Evolutionary conservation across 208 protist species (phyloP), one percentile per base, ranked within the genome.

Genomic region (Angomonas desouzai): DNA sequence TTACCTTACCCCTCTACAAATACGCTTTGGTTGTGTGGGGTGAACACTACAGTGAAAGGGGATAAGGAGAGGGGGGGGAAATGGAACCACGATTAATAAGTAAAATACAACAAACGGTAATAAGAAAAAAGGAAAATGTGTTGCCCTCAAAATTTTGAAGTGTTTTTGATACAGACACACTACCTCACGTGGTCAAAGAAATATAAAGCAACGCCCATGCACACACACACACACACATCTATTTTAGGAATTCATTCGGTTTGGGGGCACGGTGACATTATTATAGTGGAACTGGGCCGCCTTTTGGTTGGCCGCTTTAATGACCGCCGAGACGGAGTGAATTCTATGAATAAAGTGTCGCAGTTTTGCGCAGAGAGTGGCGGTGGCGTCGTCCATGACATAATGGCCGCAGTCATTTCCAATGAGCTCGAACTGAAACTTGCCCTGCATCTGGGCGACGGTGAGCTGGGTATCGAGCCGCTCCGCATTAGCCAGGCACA

Each of bases 371-470:
- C 72, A 76, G 0, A 94, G 30, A 28, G 65, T 67, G 10, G 38
- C 38, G 0, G 93, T 89, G 1, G 87, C 80, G 63, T 97, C 93
- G 53, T 97, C 93, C 81, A 94, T 92, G 53, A 97, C 77, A 67
- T 92, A 91, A 64, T 97, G 93, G 6, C 93, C 93, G 59, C 85
- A 92, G 18, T 77, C 70, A 36, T 83, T 84, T 13, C 84, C 80
- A 22, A 97, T 76, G 2, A 97, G 61, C 68, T 94, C 86, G 34
- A 97, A 79, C 80, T 98, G 94, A 70, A 97, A 98, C 67, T 96
- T 93, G 16, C 94, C 94, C 66, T 97, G 94, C 94, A 97, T 98
- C 65, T 97, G 91, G 9, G 91, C 94, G 27, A 96, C 79, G 10
- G 83, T 96, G 66, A 98, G 74, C 38, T 75, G 74, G 45, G 70